Percentiles rank a stretch among this genome's conserved stretches.
phyloP scores from a whole-genome alignment of 441 rosid genomes.

The Codiaeum variegatum region DNA sequence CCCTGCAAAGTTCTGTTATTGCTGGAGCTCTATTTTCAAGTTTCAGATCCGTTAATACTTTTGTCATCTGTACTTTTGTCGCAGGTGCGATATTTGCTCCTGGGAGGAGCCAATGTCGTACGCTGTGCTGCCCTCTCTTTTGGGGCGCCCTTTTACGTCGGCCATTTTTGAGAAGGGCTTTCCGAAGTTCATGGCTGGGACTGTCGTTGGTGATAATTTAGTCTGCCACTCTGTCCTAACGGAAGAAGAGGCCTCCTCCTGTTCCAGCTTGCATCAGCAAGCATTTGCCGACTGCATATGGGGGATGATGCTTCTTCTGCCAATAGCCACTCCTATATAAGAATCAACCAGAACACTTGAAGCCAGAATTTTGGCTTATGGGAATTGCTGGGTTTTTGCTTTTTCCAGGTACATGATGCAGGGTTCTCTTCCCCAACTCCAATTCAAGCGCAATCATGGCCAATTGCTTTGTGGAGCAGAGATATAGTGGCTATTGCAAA shows the following conservation, averaged over 20 bases:
- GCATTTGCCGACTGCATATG: constrained; percentile 70
- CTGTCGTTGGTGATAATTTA: constrained; percentile 79
- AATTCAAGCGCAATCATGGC: constrained; percentile 99
- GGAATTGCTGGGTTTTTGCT: constrained; percentile 52
- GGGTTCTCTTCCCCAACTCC: constrained; percentile 97
- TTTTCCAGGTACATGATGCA: constrained; percentile 84
- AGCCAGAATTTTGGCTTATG: constrained; percentile 51
- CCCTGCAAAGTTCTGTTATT: constrained; percentile 17
- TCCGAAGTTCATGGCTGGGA: constrained; percentile 69
- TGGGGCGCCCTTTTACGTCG: constrained; percentile 81
- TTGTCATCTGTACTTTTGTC: constrained; percentile 70
- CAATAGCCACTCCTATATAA: constrained; percentile 47
- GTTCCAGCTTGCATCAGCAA: constrained; percentile 84
- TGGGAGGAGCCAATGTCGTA: constrained; percentile 99
- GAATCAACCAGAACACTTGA: constrained; percentile 37
- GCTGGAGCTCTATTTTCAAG: constrained; percentile 42
- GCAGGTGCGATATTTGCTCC: constrained; percentile 99
- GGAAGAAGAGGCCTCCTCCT: constrained; percentile 97
- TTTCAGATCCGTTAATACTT: constrained; percentile 29
- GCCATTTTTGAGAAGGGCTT: constrained; percentile 70
- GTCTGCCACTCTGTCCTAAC: constrained; percentile 72
- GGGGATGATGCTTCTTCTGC: constrained; percentile 98
- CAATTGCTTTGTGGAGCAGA: constrained; percentile 82
- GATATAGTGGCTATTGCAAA: constrained; percentile 98
- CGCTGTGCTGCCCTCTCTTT: constrained; percentile 82